phyloP scores from a whole-genome alignment of 192 early-diverging fungal species.

The Backusella macrospora region DNA sequence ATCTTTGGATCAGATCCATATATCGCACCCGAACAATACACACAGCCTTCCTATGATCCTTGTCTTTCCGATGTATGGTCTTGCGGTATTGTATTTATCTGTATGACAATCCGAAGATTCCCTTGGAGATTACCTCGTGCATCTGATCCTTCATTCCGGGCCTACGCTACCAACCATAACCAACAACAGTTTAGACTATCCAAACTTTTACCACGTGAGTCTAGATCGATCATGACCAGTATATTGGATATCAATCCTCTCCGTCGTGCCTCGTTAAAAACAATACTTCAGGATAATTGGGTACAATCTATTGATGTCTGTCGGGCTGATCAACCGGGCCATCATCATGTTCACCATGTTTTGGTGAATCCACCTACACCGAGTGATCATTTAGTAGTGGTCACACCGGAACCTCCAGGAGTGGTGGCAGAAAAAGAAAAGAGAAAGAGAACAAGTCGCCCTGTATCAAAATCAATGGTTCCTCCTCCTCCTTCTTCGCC shows the following conservation, averaged over 20 bases:
- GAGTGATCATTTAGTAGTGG: conserved; percentile 27
- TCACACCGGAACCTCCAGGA: conserved; percentile 38
- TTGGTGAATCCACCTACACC: conserved; percentile 16
- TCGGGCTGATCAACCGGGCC: conserved; percentile 14
- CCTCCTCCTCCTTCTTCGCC: neutral
- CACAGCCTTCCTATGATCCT: conserved; percentile 73
- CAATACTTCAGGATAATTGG: conserved; percentile 76
- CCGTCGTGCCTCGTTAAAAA: conserved; percentile 61
- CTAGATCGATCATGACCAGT: conserved; percentile 59
- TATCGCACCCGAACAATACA: conserved; percentile 88
- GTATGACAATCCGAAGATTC: conserved; percentile 69
- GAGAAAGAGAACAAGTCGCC: conserved; percentile 23
- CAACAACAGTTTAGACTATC: conserved; percentile 51
- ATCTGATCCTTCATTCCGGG: conserved; percentile 63
- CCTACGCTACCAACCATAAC: conserved; percentile 44
- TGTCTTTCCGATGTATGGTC: conserved; percentile 89
- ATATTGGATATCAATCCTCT: conserved; percentile 67
- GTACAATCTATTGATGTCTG: conserved; percentile 68
- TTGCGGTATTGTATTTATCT: conserved; percentile 83
- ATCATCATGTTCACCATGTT: conserved; percentile 42
- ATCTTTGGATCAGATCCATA: conserved; percentile 90
- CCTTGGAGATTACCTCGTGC: conserved; percentile 63
- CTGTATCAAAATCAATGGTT: neutral
- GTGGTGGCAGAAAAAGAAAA: conserved; percentile 40
- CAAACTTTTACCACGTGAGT: conserved; percentile 63